Base-by-base conservation (phyloP, 192 early-diverging fungal genomes). In the Podila epicladia region DNA sequence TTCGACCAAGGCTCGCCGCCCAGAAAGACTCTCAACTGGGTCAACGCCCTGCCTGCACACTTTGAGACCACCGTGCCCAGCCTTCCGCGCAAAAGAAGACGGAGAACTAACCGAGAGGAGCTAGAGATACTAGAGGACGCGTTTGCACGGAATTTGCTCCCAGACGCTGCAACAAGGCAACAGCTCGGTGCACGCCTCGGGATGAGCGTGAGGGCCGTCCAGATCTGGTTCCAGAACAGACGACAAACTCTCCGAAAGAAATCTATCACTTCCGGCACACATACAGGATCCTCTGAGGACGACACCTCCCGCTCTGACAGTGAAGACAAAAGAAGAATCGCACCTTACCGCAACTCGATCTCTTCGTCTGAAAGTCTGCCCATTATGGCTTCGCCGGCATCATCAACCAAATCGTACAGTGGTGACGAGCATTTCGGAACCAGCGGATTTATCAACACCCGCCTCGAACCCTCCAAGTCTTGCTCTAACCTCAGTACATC, bases 141-240 rank as follows among this genome's bases (percentile, higher is more conserved):
- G 17, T 95, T 94, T 85, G 74, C 84, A 29, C 75, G 75, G 58
- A 94, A 92, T 55, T 87, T 87, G 37, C 89, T 95, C 51, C 95
- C 95, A 24, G 90, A 90, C 59, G 90, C 90, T 15, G 87, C 91
- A 32, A 83, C 86, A 60, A 85, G 91, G 64, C 88, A 87, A 65
- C 73, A 85, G 29, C 82, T 94, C 50, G 92, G 88, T 8, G 84
- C 85, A 41, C 87, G 92, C 67, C 83, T 92, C 32, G 88, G 83
- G 26, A 92, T 94, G 92, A 91, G 88, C 9, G 87, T 91, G 7
- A 89, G 92, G 55, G 89, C 89, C 0, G 92, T 94, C 5, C 92
- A 94, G 72, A 90, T 94, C 32, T 94, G 91, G 94, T 94, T 94
- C 82, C 93, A 94, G 71, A 95, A 94, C 84, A 85, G 91, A 31